Base-by-base conservation (phyloP, 2,329 filamentous ascomycete genomes). In the Diaporthe batatas region DNA sequence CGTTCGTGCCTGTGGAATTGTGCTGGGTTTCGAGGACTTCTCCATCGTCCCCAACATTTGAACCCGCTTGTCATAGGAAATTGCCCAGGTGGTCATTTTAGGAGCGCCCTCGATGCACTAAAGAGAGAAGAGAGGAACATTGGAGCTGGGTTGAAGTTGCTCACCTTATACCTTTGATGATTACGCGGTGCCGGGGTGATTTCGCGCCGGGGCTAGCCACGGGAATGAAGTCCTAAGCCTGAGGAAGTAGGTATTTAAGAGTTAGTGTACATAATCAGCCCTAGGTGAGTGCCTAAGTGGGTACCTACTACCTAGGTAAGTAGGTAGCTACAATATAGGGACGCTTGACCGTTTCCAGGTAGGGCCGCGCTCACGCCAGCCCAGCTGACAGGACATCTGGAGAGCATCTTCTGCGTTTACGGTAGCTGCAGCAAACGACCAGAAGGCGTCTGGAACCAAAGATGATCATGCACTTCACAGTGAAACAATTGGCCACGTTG, bases 191-290 rank as follows among this genome's bases (percentile, higher is more conserved):
- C 21, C 62, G 62, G 62, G 51, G 25, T 7, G 47, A 67, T 18
- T 25, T 67, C 62, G 47, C 14, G 32, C 62, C 62, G 47, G 62
- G n/a, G 21, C 62, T 53, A 53, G 25, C 62, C 62, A 47, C 21
- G 62, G 7, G 32, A 18, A 29, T 32, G 51, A 53, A 16, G 62
- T 21, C 23, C 42, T 65, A 34, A 49, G 39, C 14, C 39, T 18
- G 39, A 42, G 39, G 6, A 18, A 42, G 39, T 14, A 65, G 12
- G 25, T 23, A 23, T 11, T n/a, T 49, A n/a, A n/a, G n/a, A n/a
- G n/a, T n/a, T n/a, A n/a, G n/a, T n/a, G n/a, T n/a, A n/a, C n/a
- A n/a, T n/a, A n/a, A n/a, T n/a, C n/a, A n/a, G n/a, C n/a, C n/a
- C n/a, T n/a, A n/a, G n/a, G n/a, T n/a, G n/a, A n/a, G n/a, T n/a